Evolutionary conservation across 2,329 filamentous ascomycete species (phyloP).

Genomic region (Aaosphaeria arxii): DNA sequence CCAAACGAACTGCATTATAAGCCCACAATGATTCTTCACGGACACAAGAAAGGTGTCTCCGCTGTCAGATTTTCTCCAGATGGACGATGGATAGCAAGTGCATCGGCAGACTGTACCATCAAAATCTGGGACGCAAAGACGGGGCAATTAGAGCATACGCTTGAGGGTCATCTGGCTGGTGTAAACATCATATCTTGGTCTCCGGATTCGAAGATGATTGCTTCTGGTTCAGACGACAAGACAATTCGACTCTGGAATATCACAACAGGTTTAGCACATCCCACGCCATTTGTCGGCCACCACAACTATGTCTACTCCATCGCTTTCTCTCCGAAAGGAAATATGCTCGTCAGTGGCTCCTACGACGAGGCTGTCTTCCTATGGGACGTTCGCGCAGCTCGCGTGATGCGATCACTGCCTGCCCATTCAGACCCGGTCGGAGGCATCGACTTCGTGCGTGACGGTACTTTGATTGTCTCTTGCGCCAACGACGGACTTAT

Average conservation of each 20-base stretch:
- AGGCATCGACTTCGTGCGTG: constrained; percentile 87
- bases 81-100: constrained; percentile 83
- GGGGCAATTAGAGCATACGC: constrained; percentile 77
- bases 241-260: constrained; percentile 89
- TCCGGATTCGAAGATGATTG: constrained; percentile 81
- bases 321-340: constrained; percentile 96
- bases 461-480: constrained; percentile 88
- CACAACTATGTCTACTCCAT: constrained; percentile 95
- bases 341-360: constrained; percentile 90
- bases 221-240: constrained; percentile 94
- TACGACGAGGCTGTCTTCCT: constrained; percentile 97
- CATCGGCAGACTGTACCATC: constrained; percentile 80
- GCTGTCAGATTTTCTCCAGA: constrained; percentile 90
- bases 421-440: constrained; percentile 94
- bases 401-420: constrained; percentile 84
- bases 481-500: constrained; percentile 77
- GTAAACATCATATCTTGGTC: constrained; percentile 93
- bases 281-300: constrained; percentile 71
- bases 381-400: constrained; percentile 89
- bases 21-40: constrained; percentile 67
- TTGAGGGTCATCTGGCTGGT: constrained; percentile 90
- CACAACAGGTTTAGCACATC: constrained; percentile 56
- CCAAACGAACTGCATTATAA: constrained; percentile 64
- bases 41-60: constrained; percentile 76
- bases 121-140: constrained; percentile 85